A percentile compares a stretch with the other conserved stretches of the same genome.
Conservation (phyloP, 2,329 filamentous ascomycete species). For the Purpureocillium lavendulum region DNA sequence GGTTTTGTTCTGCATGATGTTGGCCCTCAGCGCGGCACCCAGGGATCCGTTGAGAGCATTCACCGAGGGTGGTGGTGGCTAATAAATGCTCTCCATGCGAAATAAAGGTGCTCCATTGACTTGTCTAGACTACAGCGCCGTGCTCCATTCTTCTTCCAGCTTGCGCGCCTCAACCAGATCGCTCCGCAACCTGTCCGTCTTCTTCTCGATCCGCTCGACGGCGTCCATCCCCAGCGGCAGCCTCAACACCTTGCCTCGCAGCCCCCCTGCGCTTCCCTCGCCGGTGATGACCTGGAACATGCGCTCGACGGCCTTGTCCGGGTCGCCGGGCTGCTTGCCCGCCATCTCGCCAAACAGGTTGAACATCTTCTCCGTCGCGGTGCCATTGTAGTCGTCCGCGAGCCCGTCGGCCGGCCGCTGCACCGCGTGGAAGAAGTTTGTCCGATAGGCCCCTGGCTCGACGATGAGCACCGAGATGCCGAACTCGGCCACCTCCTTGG, state of each 20-base stretch:
- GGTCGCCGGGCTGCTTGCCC: slow-evolving; percentile 29
- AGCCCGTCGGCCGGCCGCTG: slow-evolving; percentile 4
- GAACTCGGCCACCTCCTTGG: slow-evolving; percentile 32
- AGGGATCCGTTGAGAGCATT: too few species aligned
- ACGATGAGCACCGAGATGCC: slow-evolving; percentile 34
- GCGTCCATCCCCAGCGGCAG: slow-evolving; percentile 25
- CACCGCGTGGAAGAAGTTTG: slow-evolving; percentile 29
- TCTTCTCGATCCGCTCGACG: slow-evolving; percentile 12
- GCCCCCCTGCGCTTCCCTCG: slow-evolving; percentile 15
- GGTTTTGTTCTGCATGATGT: too few species aligned
- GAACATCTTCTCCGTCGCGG: slow-evolving; percentile 8
- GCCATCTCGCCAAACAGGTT: slow-evolving; percentile 6
- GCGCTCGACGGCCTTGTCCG: slow-evolving; percentile 24
- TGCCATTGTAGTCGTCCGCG: slow-evolving; percentile 18
- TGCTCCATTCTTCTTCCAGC: slow-evolving; percentile 2
- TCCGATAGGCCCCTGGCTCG: slow-evolving; percentile 42
- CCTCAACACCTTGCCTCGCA: slow-evolving; percentile 21
- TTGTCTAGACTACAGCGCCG: background rate
- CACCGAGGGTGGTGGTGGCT: too few species aligned
- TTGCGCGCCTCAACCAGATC: background rate
- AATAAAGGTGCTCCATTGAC: too few species aligned
- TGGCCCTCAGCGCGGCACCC: too few species aligned
- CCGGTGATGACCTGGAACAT: slow-evolving; percentile 27
- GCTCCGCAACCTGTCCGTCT: slow-evolving; percentile 1
- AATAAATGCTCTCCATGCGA: too few species aligned